Conservation (phyloP, 192 early-diverging fungal genomes). For the Neocallimastix lanati region DNA sequence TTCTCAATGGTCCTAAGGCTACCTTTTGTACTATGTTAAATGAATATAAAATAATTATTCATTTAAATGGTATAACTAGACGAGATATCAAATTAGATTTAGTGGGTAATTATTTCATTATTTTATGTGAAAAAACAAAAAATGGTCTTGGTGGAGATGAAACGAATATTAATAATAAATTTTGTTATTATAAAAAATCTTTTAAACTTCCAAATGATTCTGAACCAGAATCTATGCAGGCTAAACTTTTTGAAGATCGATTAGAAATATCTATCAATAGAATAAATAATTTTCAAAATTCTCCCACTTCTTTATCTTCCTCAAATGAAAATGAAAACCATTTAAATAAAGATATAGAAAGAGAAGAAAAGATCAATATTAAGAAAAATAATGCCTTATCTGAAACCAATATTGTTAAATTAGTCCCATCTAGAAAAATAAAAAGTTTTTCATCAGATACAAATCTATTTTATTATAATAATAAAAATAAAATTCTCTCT, state of each 20-base stretch:
- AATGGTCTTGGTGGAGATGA: neutral
- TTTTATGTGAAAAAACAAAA: neutral
- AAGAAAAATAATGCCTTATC: neutral
- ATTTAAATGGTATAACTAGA: neutral
- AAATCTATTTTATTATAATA: neutral
- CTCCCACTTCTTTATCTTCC: neutral
- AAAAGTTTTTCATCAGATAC: neutral
- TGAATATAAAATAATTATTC: neutral
- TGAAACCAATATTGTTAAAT: neutral
- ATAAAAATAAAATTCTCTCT: neutral
- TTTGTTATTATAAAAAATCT: neutral
- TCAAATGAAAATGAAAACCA: no score
- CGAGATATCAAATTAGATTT: neutral
- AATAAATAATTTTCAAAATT: neutral
- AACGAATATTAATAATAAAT: no score
- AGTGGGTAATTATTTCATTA: neutral
- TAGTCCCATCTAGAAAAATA: neutral
- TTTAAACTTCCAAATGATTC: neutral
- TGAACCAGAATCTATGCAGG: neutral
- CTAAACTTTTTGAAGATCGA: neutral
- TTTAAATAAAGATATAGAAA: no score
- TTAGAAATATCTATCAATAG: neutral
- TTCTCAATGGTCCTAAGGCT: neutral
- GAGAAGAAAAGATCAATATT: no score
- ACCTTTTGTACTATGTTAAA: neutral